Conservation (phyloP, 164 flowering plant species). For the Dillenia turbinata region DNA sequence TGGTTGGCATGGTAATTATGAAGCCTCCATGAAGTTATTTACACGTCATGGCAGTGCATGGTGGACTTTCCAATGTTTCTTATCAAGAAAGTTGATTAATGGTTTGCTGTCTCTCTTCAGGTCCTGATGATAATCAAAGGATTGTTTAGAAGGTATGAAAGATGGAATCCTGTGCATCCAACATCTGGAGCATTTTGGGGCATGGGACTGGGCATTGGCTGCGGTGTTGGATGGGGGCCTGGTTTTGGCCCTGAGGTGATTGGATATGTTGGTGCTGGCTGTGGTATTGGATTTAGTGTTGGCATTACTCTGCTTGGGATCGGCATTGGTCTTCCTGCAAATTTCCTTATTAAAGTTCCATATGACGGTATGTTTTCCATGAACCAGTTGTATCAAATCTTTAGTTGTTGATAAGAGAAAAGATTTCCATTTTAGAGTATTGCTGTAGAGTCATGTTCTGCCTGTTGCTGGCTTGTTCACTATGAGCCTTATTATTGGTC, state of each 20-base stretch:
- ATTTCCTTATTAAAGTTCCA: conserved; percentile 48
- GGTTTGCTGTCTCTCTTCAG: conserved; percentile 22
- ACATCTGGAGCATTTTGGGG: conserved; percentile 96
- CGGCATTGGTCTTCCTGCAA: conserved; percentile 93
- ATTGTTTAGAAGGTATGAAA: conserved; percentile 70
- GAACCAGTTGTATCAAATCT: background rate
- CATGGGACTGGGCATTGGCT: conserved; percentile 88
- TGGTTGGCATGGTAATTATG: no score
- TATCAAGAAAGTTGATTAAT: no score
- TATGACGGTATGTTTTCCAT: conserved; percentile 41
- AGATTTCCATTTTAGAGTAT: background rate
- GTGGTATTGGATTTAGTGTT: conserved; percentile 88
- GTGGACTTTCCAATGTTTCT: no score
- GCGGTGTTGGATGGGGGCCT: conserved; percentile 99
- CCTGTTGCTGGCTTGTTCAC: no score
- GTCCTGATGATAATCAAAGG: conserved; percentile 85
- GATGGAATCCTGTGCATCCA: conserved; percentile 99
- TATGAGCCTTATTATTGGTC: no score
- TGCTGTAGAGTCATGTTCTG: no score
- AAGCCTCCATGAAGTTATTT: no score
- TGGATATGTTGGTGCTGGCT: conserved; percentile 96
- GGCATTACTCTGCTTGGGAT: conserved; percentile 81
- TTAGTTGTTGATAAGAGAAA: background rate
- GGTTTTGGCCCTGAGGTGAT: conserved; percentile 94
- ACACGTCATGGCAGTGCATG: no score